Conservation (phyloP, 768 basidiomycete species). For the Pisolithus albus region DNA sequence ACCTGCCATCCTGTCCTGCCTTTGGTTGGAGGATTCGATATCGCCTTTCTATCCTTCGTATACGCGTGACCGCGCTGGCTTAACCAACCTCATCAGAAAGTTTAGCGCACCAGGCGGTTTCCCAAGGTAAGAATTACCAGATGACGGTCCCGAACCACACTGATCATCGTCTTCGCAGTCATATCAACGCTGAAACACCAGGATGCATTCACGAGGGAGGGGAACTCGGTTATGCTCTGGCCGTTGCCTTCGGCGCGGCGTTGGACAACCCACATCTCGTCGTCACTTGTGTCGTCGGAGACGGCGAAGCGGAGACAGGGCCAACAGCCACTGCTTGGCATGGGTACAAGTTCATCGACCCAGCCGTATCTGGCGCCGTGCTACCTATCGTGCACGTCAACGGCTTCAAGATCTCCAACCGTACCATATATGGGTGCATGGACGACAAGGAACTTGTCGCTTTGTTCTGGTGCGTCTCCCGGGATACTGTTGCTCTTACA, state of each 20-base stretch:
- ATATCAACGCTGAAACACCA: conserved; percentile 79
- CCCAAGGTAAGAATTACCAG: conserved; percentile 46
- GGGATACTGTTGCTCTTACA: background rate
- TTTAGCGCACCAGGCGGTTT: conserved; percentile 84
- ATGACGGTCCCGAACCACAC: background rate
- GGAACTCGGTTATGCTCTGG: conserved; percentile 84
- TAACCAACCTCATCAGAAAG: conserved; percentile 59
- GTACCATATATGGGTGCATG: conserved; percentile 87
- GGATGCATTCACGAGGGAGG: conserved; percentile 90
- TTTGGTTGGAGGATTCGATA: conserved; percentile 80
- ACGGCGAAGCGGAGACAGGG: conserved; percentile 81
- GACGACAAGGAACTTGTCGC: conserved; percentile 76
- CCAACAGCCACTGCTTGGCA: conserved; percentile 81
- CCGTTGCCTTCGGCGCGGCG: conserved; percentile 79
- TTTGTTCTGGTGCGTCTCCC: conserved; percentile 55
- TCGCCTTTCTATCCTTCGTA: conserved; percentile 51
- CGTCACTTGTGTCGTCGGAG: conserved; percentile 76
- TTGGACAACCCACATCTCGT: conserved; percentile 90
- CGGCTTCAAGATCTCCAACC: conserved; percentile 86
- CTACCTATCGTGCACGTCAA: conserved; percentile 88
- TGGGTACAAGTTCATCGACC: conserved; percentile 85
- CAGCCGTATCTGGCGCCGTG: conserved; percentile 82
- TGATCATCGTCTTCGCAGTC: conserved; percentile 31
- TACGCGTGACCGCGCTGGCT: conserved; percentile 48
- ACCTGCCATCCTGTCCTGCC: conserved; percentile 76